These are phyloP conservation scores for Zymoseptoria passerinii DNA, from an alignment of 2,329 filamentous ascomycete genomes.

Conservation along the genomic window DNA sequence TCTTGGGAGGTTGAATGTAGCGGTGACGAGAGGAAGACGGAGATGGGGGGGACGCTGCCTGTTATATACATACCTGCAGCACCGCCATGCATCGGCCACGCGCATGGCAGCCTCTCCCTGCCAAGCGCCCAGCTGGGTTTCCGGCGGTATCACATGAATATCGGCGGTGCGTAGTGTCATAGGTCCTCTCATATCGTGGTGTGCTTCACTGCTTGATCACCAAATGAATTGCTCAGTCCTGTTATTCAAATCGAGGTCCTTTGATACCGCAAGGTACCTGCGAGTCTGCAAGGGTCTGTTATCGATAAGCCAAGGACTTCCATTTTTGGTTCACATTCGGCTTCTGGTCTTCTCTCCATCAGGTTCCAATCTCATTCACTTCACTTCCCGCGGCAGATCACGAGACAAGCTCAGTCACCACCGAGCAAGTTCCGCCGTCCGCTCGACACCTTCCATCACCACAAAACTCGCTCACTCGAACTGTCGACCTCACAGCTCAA, in stretches of 20 bases:
- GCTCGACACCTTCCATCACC: background rate
- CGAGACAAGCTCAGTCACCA: background rate
- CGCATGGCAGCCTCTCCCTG: too few relatives aligned
- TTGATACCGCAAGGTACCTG: too few relatives aligned
- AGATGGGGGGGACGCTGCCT: conserved; percentile 3
- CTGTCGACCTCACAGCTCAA: background rate
- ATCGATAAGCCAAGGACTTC: background rate
- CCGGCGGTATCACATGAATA: too few relatives aligned
- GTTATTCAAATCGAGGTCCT: too few relatives aligned
- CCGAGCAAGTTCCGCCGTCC: background rate
- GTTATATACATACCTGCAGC: conserved; percentile 19
- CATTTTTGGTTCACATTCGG: background rate
- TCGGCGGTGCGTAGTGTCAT: too few relatives aligned
- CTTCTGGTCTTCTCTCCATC: background rate
- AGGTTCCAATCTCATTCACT: background rate
- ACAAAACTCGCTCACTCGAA: background rate
- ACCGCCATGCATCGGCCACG: too few relatives aligned
- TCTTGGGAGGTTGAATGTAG: conserved; percentile 24
- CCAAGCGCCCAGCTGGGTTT: too few relatives aligned
- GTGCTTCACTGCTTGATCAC: too few relatives aligned
- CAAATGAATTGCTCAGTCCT: too few relatives aligned
- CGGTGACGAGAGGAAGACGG: conserved; percentile 22
- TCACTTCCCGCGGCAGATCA: background rate
- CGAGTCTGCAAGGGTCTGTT: too few relatives aligned
- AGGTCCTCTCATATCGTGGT: too few relatives aligned